phyloP scores from a whole-genome alignment of 768 basidiomycete species.

The Russula ochroleuca region DNA sequence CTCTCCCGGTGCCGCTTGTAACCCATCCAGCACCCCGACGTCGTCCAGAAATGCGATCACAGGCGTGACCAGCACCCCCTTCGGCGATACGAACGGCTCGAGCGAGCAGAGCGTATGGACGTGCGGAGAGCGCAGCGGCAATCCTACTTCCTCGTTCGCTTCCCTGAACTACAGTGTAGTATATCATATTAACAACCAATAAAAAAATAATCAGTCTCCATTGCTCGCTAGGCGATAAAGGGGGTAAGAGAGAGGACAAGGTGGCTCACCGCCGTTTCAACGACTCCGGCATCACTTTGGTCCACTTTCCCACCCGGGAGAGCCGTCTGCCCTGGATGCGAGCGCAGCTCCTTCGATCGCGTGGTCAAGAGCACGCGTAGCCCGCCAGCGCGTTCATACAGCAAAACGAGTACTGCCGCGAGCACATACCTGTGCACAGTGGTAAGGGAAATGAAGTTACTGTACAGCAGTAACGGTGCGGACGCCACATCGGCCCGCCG shows the following conservation, averaged over 20 bases:
- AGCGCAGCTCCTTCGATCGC: conserved; percentile 66
- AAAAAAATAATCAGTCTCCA: no score
- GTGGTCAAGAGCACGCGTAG: conserved; percentile 82
- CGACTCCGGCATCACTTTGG: conserved; percentile 53
- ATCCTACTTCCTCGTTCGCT: conserved; percentile 78
- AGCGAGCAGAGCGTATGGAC: conserved; percentile 58
- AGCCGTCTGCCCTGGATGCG: conserved; percentile 79
- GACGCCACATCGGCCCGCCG: neutral
- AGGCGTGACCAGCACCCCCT: conserved; percentile 69
- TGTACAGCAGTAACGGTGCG: no score
- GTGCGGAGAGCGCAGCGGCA: conserved; percentile 54
- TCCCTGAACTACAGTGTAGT: conserved; percentile 61
- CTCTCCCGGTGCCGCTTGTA: conserved; percentile 59
- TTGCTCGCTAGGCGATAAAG: no score
- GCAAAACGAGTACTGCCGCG: conserved; percentile 73
- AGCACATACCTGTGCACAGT: conserved; percentile 30
- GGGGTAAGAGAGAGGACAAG: no score
- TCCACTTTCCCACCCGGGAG: conserved; percentile 81
- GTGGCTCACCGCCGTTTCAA: conserved; percentile 70
- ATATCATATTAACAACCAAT: neutral
- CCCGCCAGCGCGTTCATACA: conserved; percentile 65
- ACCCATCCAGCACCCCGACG: conserved; percentile 43
- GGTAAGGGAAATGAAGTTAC: no score
- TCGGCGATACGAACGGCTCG: conserved; percentile 65
- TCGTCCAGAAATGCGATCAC: conserved; percentile 68